Percentiles rank a stretch among this genome's conserved stretches.
phyloP scores from a whole-genome alignment of 1,284 basidiomycete species.

The Microbotryomycetes sp. region DNA sequence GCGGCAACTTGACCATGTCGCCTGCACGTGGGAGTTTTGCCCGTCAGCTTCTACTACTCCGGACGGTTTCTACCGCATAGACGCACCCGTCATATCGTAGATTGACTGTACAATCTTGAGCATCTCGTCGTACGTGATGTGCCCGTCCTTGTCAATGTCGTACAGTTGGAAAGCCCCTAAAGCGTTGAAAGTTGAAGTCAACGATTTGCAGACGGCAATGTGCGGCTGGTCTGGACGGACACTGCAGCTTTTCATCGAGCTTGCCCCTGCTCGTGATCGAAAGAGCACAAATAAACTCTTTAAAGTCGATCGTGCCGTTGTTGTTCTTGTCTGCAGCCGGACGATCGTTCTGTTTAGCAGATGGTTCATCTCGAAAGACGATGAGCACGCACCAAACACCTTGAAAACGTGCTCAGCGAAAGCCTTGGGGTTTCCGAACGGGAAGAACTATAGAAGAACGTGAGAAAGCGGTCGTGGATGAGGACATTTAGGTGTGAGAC shows the following conservation, averaged over 20 bases:
- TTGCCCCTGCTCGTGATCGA: slow-evolving; percentile 88
- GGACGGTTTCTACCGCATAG: too few relatives aligned
- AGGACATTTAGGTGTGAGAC: neutral
- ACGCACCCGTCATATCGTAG: slow-evolving; percentile 80
- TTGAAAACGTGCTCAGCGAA: slow-evolving; percentile 99
- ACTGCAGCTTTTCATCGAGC: slow-evolving; percentile 97
- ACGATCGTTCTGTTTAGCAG: too few relatives aligned
- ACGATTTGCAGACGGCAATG: neutral
- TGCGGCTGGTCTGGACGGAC: slow-evolving; percentile 49
- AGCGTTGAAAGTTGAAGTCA: neutral
- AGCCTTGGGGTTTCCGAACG: slow-evolving; percentile 93
- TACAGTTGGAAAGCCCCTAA: slow-evolving; percentile 99
- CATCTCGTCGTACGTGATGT: slow-evolving; percentile 98
- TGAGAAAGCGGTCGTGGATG: too few relatives aligned
- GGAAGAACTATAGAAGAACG: slow-evolving; percentile 62
- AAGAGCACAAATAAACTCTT: slow-evolving; percentile 97
- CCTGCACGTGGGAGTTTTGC: slow-evolving; percentile 48
- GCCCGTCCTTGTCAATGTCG: slow-evolving; percentile 96
- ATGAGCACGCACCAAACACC: slow-evolving; percentile 23
- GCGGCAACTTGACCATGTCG: slow-evolving; percentile 95
- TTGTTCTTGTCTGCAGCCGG: slow-evolving; percentile 66
- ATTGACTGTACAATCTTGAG: slow-evolving; percentile 90
- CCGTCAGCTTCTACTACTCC: too few relatives aligned
- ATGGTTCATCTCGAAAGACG: neutral
- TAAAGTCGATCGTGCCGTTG: slow-evolving; percentile 93